Base-by-base conservation (phyloP, 1,139 yeast genomes). In the Scheffersomyces lignicola region DNA sequence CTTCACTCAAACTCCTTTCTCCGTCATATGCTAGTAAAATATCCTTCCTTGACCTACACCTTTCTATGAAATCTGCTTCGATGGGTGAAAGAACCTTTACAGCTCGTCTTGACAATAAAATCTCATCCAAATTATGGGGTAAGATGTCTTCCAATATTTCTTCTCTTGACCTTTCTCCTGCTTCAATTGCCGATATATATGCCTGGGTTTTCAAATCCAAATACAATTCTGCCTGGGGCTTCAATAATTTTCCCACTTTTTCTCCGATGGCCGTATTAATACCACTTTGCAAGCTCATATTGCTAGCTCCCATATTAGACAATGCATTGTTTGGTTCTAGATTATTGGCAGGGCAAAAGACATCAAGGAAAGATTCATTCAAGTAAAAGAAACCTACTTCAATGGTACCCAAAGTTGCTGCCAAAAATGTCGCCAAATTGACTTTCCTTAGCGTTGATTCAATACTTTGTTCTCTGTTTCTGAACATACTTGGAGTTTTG, bases 181-280 rank as follows among this genome's bases (percentile, higher is more conserved):
- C 81, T 48, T 83, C 87, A 43, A 90, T 62, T 0, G 95, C 96
- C 0, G 96, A 83, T 17, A 92, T 89, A 52, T 81, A 92, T 0
- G 96, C 96, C 59, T 92, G 98, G 0, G 98, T 92, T 55, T 92
- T 92, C 52, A 92, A 69, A 49, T 92, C 97, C 35, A 92, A 68
- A 49, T 74, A 88, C 36, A 92, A 61, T 2, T 78, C 80, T 0
- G 95, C 89, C 47, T 86, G 95, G 5, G 85, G 79, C 55, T 89
- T 89, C 41, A 87, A 65, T 31, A 92, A 65, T 47, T 86, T 82
- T 1, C 78, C 77, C 11, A 69, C 68, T 29, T 51, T 53, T 31
- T 65, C 71, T 3, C 74, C 74, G 23, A 71, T 58, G 2, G 61
- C 50, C 39, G 65, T 47, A 49, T 55, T 53, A 43, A 67, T 56